Evolutionary conservation across 1,284 basidiomycete species (phyloP).

Genomic region (Ustilago lituana): DNA sequence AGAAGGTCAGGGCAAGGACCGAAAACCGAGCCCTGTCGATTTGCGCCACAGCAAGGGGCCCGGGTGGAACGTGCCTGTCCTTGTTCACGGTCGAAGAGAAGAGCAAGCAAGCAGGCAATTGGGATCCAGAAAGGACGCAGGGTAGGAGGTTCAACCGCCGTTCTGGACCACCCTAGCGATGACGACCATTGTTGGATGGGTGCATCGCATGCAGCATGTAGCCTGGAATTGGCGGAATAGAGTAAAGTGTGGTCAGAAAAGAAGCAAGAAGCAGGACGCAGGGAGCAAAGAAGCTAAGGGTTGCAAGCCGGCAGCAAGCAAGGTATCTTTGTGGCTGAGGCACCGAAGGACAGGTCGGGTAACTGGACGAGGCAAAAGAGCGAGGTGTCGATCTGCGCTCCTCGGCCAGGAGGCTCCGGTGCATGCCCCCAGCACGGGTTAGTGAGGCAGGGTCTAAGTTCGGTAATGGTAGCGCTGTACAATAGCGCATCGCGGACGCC

Average conservation of each 20-base stretch:
- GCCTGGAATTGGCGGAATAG: background rate
- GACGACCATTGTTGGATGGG: conserved; percentile 17
- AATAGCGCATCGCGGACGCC: background rate
- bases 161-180: conserved; percentile 4
- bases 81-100: background rate
- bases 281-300: background rate
- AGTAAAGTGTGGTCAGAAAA: background rate
- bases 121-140: background rate
- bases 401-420: conserved; percentile 24
- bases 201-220: conserved; percentile 5
- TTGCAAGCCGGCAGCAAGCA: conserved; percentile 1
- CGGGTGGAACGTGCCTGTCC: background rate
- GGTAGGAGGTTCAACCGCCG: background rate
- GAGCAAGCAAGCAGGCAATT: background rate
- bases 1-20: conserved; percentile 14
- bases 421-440: conserved; percentile 22
- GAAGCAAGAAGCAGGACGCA: background rate
- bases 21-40: conserved; percentile 12
- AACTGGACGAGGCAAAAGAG: background rate
- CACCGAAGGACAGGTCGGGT: conserved; percentile 13
- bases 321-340: conserved; percentile 27
- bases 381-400: conserved; percentile 15
- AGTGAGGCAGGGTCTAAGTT: conserved; percentile 9
- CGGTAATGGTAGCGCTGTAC: background rate
- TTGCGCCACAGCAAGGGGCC: conserved; percentile 18